These are phyloP conservation scores for Diaporthe sp. DNA, from an alignment of 2,329 filamentous ascomycete genomes.

Conservation along the genomic window DNA sequence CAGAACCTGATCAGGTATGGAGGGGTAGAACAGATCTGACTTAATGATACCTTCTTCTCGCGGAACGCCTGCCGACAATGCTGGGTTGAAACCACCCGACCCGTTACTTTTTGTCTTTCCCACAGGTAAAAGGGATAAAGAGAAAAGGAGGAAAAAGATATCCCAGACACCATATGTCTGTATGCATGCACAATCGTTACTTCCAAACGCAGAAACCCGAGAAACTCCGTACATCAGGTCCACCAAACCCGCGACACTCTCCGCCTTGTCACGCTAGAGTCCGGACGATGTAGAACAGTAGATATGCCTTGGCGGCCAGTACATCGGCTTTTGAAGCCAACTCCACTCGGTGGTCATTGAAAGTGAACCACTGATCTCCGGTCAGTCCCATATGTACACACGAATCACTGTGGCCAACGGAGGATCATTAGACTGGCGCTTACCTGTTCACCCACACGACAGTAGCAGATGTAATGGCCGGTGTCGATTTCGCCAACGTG, in stretches of 20 bases:
- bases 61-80: conserved; percentile 32
- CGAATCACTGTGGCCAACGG: background rate
- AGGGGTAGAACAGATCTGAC: conserved; percentile 10
- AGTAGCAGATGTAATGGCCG: conserved; percentile 93
- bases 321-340: conserved; percentile 88
- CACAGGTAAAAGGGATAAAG: background rate
- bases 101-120: conserved; percentile 22
- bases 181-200: conserved; percentile 23
- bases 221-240: conserved; percentile 32
- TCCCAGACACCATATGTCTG: conserved; percentile 27
- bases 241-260: conserved; percentile 28
- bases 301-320: conserved; percentile 86
- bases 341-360: conserved; percentile 95
- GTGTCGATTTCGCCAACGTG: conserved; percentile 95
- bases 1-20: conserved; percentile 6
- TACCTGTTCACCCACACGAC: conserved; percentile 81
- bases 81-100: background rate
- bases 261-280: conserved; percentile 61
- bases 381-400: conserved; percentile 29
- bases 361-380: conserved; percentile 84
- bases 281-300: conserved; percentile 87
- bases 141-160: background rate
- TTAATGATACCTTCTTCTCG: conserved; percentile 19
- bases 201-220: conserved; percentile 19
- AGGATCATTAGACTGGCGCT: conserved; percentile 44